Evolutionary conservation across 2,329 filamentous ascomycete genomes (phyloP).

Genomic region (Dothideomycetes sp.): DNA sequence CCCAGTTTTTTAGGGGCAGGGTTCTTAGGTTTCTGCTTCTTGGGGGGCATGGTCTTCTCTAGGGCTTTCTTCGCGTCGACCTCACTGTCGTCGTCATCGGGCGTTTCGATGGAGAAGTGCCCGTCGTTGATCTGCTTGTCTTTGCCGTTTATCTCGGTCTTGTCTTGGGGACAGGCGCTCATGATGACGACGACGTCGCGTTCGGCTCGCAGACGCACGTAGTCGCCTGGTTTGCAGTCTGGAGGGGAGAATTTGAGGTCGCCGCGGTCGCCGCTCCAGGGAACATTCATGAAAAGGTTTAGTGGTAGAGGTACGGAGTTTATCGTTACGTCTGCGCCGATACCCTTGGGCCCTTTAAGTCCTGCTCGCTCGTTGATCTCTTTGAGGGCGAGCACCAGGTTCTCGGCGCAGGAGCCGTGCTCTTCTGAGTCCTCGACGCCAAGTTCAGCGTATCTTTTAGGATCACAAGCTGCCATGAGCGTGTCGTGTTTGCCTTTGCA

Average conservation of each 20-base stretch:
- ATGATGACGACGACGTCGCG: slow-evolving; percentile 36
- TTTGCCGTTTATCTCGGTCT: slow-evolving; percentile 29
- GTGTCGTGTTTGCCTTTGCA: slow-evolving; percentile 35
- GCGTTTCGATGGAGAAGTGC: slow-evolving; percentile 29
- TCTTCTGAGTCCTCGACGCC: slow-evolving; percentile 32
- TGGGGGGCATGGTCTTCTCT: slow-evolving; percentile 2
- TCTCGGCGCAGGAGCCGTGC: slow-evolving; percentile 37
- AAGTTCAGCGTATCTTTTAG: slow-evolving; percentile 28
- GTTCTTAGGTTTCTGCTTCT: slow-evolving; percentile 7
- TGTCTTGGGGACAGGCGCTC: slow-evolving; percentile 36
- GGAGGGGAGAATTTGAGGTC: slow-evolving; percentile 30
- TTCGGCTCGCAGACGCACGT: slow-evolving; percentile 31
- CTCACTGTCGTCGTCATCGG: slow-evolving; percentile 9
- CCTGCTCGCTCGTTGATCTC: slow-evolving; percentile 36
- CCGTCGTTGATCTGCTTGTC: slow-evolving; percentile 29
- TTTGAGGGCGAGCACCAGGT: slow-evolving; percentile 36
- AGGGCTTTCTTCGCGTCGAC: slow-evolving; percentile 2
- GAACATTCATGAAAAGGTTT: slow-evolving; percentile 39
- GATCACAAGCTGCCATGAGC: slow-evolving; percentile 37
- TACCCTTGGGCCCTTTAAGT: slow-evolving; percentile 32
- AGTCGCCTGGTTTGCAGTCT: slow-evolving; percentile 29
- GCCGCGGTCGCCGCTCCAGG: slow-evolving; percentile 28
- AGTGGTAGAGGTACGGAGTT: slow-evolving; percentile 36
- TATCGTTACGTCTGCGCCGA: slow-evolving; percentile 37
- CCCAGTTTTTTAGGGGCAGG: not conserved